phyloP scores from a whole-genome alignment of 2,329 filamentous ascomycete species.

The Epichloe festucae region DNA sequence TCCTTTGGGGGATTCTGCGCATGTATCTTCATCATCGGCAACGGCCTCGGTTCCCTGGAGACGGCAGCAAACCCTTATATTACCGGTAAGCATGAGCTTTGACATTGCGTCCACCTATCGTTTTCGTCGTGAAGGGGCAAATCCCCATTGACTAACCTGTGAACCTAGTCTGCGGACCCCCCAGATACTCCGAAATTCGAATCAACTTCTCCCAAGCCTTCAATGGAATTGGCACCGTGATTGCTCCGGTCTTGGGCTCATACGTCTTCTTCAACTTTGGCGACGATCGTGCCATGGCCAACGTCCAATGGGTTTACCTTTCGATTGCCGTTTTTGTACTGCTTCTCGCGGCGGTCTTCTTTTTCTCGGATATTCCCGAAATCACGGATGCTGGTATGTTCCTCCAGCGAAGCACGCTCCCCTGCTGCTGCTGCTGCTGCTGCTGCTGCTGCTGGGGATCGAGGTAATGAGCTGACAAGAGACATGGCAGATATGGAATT shows the following conservation, averaged over 20 bases:
- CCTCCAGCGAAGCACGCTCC: not conserved
- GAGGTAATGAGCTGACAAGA: not conserved
- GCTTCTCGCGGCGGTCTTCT: slow-evolving; percentile 52
- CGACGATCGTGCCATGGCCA: slow-evolving; percentile 42
- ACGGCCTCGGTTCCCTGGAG: slow-evolving; percentile 60
- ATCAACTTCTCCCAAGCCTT: slow-evolving; percentile 68
- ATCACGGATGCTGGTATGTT: slow-evolving; percentile 39
- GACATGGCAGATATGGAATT: slow-evolving; percentile 44
- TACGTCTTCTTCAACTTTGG: slow-evolving; percentile 59
- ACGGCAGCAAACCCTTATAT: slow-evolving; percentile 68
- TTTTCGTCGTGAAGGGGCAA: not conserved
- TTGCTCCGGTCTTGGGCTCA: slow-evolving; percentile 60
- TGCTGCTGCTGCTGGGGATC: too few relatives aligned
- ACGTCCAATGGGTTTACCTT: slow-evolving; percentile 68
- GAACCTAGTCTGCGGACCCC: slow-evolving; percentile 37
- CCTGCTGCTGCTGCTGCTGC: too few relatives aligned
- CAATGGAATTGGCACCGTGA: slow-evolving; percentile 60
- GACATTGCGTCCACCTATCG: not conserved
- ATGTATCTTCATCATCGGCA: slow-evolving; percentile 61
- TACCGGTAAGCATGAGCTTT: slow-evolving; percentile 25
- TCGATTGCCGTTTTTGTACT: slow-evolving; percentile 61
- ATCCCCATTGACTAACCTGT: not conserved
- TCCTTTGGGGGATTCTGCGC: slow-evolving; percentile 69
- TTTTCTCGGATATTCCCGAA: slow-evolving; percentile 54
- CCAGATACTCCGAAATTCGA: slow-evolving; percentile 60